Evolutionary conservation across 495 filamentous ascomycete genomes (phyloP), one percentile per base, ranked within the genome.

Genomic region (Darksidea phi): DNA sequence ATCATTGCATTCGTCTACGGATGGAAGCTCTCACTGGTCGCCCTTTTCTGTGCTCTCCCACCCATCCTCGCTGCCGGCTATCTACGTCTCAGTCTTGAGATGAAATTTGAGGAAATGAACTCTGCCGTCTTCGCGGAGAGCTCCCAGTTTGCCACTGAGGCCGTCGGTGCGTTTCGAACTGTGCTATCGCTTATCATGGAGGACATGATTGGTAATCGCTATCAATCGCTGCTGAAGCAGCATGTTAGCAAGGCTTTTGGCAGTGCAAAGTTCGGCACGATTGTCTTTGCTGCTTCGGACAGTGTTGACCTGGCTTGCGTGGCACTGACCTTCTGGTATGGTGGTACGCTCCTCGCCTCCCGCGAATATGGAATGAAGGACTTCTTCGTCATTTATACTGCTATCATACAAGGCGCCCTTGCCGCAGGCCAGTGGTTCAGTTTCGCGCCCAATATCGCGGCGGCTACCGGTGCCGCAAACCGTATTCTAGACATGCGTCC

Each of bases 341-440:
- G 70, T 25, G 68, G 70, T 12, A 67, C 60, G 24, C 54, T 70
- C 1, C 64, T 72, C 15, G 68, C 70, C 21, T 52, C 57, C 12
- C 58, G 54, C 1, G 66, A 72, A 41, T 70, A 70, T 50, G 43
- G 50, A 20, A 21, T 66, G 4, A 20, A 50, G 1, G 47, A 67
- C 25, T 71, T 61, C 58, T 71, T 72, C 52, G 54, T 70, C 36
- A 64, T 70, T n/a, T 72, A 69, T 47, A 62, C 66, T 50, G 67
- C 70, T 18, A 46, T 72, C 11, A 48, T 70, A 13, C 67, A 69
- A 52, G 70, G 70, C 37, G 55, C 55, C 34, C 32, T 66, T 25
- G 60, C 67, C 1, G 70, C 70, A 12, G 70, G 70, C 13, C 57
- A 61, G 54, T 70, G 67, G 64, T 72, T 70, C 41, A 56, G 48